Evolutionary conservation across 2,329 filamentous ascomycete species (phyloP), one percentile per base, ranked within the genome.

Genomic region (Phialemoniopsis sp.): DNA sequence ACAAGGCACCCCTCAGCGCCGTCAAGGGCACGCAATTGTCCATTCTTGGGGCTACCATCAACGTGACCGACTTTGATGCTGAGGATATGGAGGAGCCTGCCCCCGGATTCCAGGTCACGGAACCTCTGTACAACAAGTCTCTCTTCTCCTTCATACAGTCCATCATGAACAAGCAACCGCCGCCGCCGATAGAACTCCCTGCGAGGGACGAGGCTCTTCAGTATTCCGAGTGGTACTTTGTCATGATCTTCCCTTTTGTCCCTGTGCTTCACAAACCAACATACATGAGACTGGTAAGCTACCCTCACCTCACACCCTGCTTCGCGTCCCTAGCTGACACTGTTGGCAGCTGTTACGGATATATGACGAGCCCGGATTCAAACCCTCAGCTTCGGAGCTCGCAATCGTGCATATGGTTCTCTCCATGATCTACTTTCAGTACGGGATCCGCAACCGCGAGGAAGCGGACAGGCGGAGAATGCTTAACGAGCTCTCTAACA

Each of bases 341-440:
- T 29, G 34, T 30, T 15, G 29, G 13, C 48, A 82, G 78, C 64
- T 85, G 47, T 68, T 68, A 7, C 72, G 77, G 43, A 75, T 89
- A 39, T 89, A 89, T 55, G 82, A 89, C 50, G 82, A 89, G 38
- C 69, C 75, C 13, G 66, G 57, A 39, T 87, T 83, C 55, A 67
- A 73, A 37, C 75, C 85, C 1, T 74, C 76, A 0, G 59, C 75
- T 0, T 73, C 85, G 3, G 82, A 93, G 54, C 71, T 73, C 2
- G 84, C 87, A 31, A 78, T 80, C 41, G 72, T 89, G 1, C 85
- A 91, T 58, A 87, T 90, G 79, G 75, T 93, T 32, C 82, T 93
- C 42, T 83, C 86, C 10, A 82, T 81, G 36, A 85, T 91, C 50
- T 82, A 82, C 54, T 88, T 85, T 49, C 87, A 94, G 50, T 86